A percentile compares a stretch with the other conserved stretches of the same genome.
phyloP scores from a whole-genome alignment of 345 rosid genomes.

The Iberis pinnata region DNA sequence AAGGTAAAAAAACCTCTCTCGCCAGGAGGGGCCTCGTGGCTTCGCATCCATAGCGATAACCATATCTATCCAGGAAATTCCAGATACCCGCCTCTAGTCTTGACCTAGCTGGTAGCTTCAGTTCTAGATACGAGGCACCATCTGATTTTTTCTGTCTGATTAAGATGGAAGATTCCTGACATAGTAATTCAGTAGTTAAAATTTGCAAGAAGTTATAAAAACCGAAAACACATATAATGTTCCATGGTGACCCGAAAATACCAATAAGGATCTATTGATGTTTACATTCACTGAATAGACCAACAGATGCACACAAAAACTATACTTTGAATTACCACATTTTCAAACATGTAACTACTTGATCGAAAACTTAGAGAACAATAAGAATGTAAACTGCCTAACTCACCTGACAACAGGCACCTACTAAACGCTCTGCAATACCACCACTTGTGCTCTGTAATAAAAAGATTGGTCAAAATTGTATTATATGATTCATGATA shows the following conservation, averaged over 20 bases:
- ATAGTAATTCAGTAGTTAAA: slow-evolving; percentile 20
- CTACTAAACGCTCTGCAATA: slow-evolving; percentile 57
- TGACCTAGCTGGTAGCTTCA: slow-evolving; percentile 60
- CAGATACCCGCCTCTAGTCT: slow-evolving; percentile 41
- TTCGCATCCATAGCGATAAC: slow-evolving; percentile 68
- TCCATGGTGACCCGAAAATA: slow-evolving; percentile 3
- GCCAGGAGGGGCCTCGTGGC: slow-evolving; percentile 62
- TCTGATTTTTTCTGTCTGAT: slow-evolving; percentile 47
- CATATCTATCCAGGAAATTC: slow-evolving; percentile 84
- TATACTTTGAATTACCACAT: not conserved
- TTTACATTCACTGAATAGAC: slow-evolving; percentile 4
- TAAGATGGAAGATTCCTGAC: slow-evolving; percentile 60
- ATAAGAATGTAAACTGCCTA: slow-evolving; percentile 10
- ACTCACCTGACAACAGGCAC: slow-evolving; percentile 82
- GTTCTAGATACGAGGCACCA: slow-evolving; percentile 56
- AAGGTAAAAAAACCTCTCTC: slow-evolving; percentile 64
- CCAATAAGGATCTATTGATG: slow-evolving; percentile 1
- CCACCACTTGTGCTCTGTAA: slow-evolving; percentile 49
- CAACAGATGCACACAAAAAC: slow-evolving; percentile 5
- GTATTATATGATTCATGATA: not conserved
- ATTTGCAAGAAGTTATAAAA: slow-evolving; percentile 6
- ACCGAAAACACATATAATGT: slow-evolving; percentile 6
- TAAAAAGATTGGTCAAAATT: slow-evolving; percentile 9
- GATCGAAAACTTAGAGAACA: too few species aligned
- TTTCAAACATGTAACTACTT: slow-evolving; percentile 15